phyloP scores from a whole-genome alignment of 2,329 filamentous ascomycete genomes.

The Aspergillus niger region DNA sequence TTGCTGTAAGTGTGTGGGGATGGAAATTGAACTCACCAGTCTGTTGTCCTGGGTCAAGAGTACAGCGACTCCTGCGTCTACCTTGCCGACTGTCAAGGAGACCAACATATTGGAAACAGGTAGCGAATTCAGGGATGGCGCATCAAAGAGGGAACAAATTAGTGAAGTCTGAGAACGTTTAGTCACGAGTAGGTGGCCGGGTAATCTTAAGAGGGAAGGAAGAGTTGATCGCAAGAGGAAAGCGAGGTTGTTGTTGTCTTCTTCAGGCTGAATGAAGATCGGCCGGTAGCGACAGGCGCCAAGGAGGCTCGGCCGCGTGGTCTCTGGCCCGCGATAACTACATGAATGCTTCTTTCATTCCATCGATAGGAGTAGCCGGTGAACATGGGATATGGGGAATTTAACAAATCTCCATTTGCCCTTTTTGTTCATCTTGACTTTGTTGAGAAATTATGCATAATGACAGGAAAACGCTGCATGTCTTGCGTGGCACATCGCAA shows the following conservation, averaged over 20 bases:
- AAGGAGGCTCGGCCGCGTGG: conserved; percentile 29
- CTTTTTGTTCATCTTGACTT: background rate
- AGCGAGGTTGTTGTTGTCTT: conserved; percentile 10
- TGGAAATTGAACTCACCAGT: conserved; percentile 63
- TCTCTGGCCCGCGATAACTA: conserved; percentile 13
- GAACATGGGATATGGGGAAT: no score
- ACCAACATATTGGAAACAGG: conserved; percentile 71
- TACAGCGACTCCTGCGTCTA: conserved; percentile 97
- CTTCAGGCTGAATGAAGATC: conserved; percentile 24
- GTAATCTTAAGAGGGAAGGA: background rate
- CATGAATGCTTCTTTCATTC: background rate
- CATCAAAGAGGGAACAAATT: conserved; percentile 5
- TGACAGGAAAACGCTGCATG: background rate
- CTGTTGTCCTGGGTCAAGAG: conserved; percentile 96
- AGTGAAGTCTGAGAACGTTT: background rate
- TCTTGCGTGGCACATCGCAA: background rate
- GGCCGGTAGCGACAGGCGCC: conserved; percentile 33
- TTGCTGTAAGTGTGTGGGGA: background rate
- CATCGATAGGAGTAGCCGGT: no score
- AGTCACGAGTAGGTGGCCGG: background rate
- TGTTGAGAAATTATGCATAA: background rate
- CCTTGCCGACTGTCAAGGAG: conserved; percentile 97
- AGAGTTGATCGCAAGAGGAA: background rate
- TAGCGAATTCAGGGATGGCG: background rate
- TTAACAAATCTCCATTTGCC: background rate